A percentile compares a stretch with the other conserved stretches of the same genome.
These are phyloP conservation scores for Scedosporium apiospermum DNA, from an alignment of 2,329 filamentous ascomycete species.

Conservation along the genomic window DNA sequence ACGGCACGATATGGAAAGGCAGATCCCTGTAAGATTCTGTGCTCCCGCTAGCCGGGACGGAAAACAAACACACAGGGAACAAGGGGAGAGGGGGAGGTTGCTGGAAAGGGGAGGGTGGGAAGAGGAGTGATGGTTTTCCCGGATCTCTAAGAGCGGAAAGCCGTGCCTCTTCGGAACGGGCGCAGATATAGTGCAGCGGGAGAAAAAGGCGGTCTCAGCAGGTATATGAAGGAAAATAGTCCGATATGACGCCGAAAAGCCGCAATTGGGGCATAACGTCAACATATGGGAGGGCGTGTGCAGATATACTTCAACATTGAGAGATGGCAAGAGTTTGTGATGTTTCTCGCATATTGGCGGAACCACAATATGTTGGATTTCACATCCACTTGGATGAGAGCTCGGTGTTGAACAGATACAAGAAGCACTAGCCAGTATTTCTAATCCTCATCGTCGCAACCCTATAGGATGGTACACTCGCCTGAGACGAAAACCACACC, in stretches of 20 bases:
- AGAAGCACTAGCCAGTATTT: neutral
- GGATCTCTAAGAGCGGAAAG: conserved; percentile 1
- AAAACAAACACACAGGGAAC: neutral
- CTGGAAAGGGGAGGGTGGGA: neutral
- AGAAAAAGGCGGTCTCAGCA: neutral
- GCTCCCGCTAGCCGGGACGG: too few species aligned
- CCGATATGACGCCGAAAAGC: neutral
- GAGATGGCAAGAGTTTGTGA: neutral
- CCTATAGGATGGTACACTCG: neutral
- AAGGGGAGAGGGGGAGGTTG: neutral
- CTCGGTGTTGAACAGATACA: neutral
- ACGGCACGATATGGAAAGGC: too few species aligned
- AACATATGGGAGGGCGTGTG: neutral
- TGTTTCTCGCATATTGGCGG: neutral
- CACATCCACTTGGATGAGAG: neutral
- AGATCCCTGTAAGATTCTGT: too few species aligned
- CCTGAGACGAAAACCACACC: neutral
- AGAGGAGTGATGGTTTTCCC: neutral
- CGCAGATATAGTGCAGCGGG: neutral
- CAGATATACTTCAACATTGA: neutral
- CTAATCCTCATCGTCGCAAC: neutral
- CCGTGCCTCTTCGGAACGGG: neutral
- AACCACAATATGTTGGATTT: neutral
- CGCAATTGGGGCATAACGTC: neutral
- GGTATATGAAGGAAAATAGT: neutral